Percentiles rank a stretch among this genome's conserved stretches.
phyloP scores from a whole-genome alignment of 116 monocot species.

The Cymodocea nodosa region DNA sequence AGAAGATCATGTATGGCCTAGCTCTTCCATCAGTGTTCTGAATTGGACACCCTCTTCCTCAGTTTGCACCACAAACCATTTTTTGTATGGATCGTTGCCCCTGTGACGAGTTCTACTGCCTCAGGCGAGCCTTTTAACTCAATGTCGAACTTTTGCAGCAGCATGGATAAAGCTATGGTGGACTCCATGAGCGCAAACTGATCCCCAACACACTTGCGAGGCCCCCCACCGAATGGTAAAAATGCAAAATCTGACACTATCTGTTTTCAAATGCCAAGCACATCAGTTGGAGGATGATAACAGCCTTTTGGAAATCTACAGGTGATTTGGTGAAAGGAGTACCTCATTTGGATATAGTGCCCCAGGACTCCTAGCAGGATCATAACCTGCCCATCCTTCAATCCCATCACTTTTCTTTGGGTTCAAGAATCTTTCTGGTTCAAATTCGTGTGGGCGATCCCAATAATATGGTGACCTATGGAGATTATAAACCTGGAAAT shows the following conservation, averaged over 20 bases:
- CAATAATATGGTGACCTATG: conserved; percentile 94
- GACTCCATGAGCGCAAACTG: conserved; percentile 94
- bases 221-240: conserved; percentile 87
- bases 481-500: conserved; percentile 81
- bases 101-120: conserved; percentile 82
- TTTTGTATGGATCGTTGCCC: conserved; percentile 94
- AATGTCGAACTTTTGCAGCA: conserved; percentile 80
- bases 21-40: not conserved
- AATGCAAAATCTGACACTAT: conserved; percentile 88
- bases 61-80: conserved; percentile 88
- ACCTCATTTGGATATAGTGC: conserved; percentile 99
- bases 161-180: conserved; percentile 61
- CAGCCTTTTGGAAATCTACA: too few relatives aligned
- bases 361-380: conserved; percentile 73
- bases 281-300: too few relatives aligned
- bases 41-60: conserved; percentile 31
- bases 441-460: conserved; percentile 86
- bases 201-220: conserved; percentile 91
- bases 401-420: conserved; percentile 42
- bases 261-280: conserved; percentile 12
- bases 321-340: not conserved
- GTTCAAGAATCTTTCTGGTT: conserved; percentile 85
- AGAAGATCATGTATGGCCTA: not conserved
- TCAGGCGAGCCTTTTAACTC: conserved; percentile 65
- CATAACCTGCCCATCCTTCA: conserved; percentile 93